phyloP scores from a whole-genome alignment of 495 filamentous ascomycete genomes.

The Podospora bellae-mahoneyi region DNA sequence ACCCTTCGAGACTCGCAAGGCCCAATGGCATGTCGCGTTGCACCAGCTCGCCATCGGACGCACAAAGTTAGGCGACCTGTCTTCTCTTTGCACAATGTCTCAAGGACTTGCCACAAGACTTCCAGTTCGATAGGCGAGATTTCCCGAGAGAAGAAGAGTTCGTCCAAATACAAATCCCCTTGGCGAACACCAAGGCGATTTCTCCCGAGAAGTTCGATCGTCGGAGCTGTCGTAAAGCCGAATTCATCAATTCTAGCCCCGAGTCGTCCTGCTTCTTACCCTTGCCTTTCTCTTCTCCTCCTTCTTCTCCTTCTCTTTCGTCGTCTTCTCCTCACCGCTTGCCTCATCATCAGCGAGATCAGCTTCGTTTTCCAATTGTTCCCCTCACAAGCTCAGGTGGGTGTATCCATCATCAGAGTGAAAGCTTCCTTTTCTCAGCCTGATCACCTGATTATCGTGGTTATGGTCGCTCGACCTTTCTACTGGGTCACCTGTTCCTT shows the following conservation, averaged over 20 bases:
- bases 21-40: not conserved
- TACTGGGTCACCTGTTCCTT: no score
- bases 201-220: not conserved
- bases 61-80: not conserved
- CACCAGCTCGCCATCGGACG: not conserved
- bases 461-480: no score
- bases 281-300: no score
- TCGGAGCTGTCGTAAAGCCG: not conserved
- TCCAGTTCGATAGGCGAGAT: not conserved
- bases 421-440: no score
- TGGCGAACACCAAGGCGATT: not conserved
- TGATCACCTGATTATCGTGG: no score
- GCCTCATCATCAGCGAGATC: no score
- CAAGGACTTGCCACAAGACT: not conserved
- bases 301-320: no score
- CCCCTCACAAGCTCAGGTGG: no score
- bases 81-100: not conserved
- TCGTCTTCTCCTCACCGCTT: no score
- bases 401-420: no score
- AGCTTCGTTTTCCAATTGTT: no score
- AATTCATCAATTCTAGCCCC: not conserved
- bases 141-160: not conserved
- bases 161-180: not conserved
- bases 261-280: no score
- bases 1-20: not conserved